A percentile compares a stretch with the other conserved stretches of the same genome.
phyloP scores from a whole-genome alignment of 768 basidiomycete genomes.

The Dendrothele bispora region DNA sequence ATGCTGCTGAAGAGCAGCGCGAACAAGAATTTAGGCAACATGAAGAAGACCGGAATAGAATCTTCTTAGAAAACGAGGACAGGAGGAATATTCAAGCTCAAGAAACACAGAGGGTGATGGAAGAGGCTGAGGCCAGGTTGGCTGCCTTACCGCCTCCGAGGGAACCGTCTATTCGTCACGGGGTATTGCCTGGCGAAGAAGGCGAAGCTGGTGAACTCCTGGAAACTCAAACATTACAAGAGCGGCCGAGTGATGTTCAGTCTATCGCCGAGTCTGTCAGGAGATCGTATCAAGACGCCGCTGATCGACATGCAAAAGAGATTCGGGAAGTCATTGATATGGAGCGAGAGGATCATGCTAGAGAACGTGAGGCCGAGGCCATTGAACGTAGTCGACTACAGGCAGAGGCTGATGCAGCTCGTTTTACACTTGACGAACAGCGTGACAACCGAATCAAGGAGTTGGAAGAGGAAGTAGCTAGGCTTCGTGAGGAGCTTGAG shows the following conservation, averaged over 20 bases:
- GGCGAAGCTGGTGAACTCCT: neutral
- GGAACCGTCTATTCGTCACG: constrained; percentile 1
- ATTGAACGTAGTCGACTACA: constrained; percentile 55
- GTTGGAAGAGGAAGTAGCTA: constrained; percentile 63
- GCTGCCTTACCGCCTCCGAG: constrained; percentile 36
- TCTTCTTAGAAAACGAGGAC: constrained; percentile 60
- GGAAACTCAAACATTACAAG: neutral
- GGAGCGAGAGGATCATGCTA: constrained; percentile 59
- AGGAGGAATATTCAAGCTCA: too few relatives aligned
- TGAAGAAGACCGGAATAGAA: constrained; percentile 63
- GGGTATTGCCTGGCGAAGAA: neutral
- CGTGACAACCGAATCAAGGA: constrained; percentile 55
- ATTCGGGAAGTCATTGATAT: constrained; percentile 56
- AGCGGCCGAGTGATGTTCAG: constrained; percentile 17
- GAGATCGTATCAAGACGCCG: constrained; percentile 37
- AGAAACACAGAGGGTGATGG: constrained; percentile 56
- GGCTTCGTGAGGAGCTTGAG: constrained; percentile 58
- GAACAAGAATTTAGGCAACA: constrained; percentile 63
- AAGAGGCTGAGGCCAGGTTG: constrained; percentile 48
- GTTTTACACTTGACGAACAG: constrained; percentile 44
- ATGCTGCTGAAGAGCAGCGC: constrained; percentile 61
- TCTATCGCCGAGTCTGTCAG: constrained; percentile 2
- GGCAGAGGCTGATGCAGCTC: constrained; percentile 50
- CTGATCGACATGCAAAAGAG: constrained; percentile 57
- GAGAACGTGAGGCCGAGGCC: constrained; percentile 52